Conservation (phyloP, 371 early-diverging fungal genomes). For the Rhizopus stolonifer region DNA sequence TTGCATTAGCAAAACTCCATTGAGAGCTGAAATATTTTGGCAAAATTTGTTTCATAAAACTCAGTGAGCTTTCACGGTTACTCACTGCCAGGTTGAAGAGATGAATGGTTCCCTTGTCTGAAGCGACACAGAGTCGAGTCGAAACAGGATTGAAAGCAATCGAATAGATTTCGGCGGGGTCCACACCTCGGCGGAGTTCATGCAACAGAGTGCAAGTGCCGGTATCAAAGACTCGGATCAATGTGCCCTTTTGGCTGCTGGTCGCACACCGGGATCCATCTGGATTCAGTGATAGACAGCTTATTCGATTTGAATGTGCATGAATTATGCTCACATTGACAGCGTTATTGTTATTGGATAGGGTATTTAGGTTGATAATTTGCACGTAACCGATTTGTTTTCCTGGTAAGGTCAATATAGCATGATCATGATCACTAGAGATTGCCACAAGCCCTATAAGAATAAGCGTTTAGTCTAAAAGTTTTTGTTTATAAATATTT, state of each 20-base stretch:
- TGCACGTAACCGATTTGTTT: slow-evolving; percentile 85
- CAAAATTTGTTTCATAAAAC: slow-evolving; percentile 87
- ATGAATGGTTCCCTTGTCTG: slow-evolving; percentile 93
- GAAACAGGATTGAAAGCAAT: slow-evolving; percentile 85
- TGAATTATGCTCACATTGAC: slow-evolving; percentile 78
- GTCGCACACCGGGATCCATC: slow-evolving; percentile 81
- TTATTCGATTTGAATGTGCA: slow-evolving; percentile 79
- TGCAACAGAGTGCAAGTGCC: slow-evolving; percentile 69
- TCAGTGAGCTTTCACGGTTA: slow-evolving; percentile 57
- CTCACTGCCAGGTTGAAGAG: slow-evolving; percentile 77
- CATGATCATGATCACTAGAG: slow-evolving; percentile 57
- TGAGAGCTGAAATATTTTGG: slow-evolving; percentile 93
- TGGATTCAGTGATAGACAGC: slow-evolving; percentile 74
- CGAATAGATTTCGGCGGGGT: slow-evolving; percentile 85
- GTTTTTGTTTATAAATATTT: too few relatives aligned
- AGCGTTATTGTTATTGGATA: slow-evolving; percentile 30
- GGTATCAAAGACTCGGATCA: slow-evolving; percentile 88
- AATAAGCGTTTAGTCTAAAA: too few relatives aligned
- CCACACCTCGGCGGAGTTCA: slow-evolving; percentile 90
- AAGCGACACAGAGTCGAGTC: slow-evolving; percentile 81
- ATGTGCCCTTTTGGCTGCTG: slow-evolving; percentile 84
- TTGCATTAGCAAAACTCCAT: slow-evolving; percentile 91
- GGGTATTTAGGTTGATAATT: slow-evolving; percentile 75
- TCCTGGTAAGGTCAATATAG: slow-evolving; percentile 76
- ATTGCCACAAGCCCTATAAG: slow-evolving; percentile 63